Evolutionary conservation across 208 protist species (phyloP), one percentile per base, ranked within the genome.

Genomic region (Trypanosoma rangeli): DNA sequence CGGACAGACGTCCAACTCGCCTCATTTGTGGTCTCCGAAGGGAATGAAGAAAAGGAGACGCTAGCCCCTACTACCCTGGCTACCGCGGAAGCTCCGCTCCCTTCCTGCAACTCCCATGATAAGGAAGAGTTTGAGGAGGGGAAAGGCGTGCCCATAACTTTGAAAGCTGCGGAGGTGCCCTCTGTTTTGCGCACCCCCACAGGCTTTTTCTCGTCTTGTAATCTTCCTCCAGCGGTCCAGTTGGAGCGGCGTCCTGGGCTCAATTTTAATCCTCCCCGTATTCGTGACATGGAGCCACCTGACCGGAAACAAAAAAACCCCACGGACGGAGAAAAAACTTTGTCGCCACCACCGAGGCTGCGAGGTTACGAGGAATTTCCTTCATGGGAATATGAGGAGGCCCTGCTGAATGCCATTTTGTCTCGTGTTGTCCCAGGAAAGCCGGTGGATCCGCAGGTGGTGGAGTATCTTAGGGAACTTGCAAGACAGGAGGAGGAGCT

Each of bases 231-330:
- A 10, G 50, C 42, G 24, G 20, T 60, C n/a, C 49, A 56, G 24
- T 3, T 68, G 9, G 64, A 68, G 31, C 10, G 50, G 1, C 64
- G 65, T 13, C 13, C 33, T 42, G 54, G 53, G 50, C 55, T 70
- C 35, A 18, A 70, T 39, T 70, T 70, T 70, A 60, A 61, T 62
- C 65, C 65, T 12, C 53, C 54, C 20, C 9, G 44, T 24, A 60
- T 70, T 57, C 55, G 65, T 62, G 65, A 70, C 42, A 60, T 70
- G 20, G 54, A 61, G 42, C 65, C 65, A 54, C 65, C 65, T 22
- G 54, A 1, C n/a, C 22, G 37, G 15, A 64, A 29, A 22, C 28
- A 39, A 56, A 42, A 31, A 24, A 9, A 7, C 22, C 10, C 37
- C 37, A 42, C 20, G 3, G 46, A 18, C 18, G 44, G 13, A 29